Evolutionary conservation across 2,329 filamentous ascomycete genomes (phyloP), one percentile per base, ranked within the genome.

Genomic region (Septoria petroselini): DNA sequence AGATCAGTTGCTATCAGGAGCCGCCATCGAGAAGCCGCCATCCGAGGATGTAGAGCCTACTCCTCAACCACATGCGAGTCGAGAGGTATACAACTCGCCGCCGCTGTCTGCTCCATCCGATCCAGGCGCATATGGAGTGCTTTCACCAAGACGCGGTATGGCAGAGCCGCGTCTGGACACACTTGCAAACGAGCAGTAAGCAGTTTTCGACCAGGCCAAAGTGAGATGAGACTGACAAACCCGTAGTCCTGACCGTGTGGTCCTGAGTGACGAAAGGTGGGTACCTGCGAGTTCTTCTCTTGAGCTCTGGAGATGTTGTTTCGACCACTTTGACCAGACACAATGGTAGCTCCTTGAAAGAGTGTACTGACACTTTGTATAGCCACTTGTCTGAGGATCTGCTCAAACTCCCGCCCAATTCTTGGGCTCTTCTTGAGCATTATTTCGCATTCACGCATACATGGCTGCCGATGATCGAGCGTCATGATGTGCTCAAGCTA

Each of bases 381-480:
- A 33, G 12, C 9, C 23, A 27, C 23, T 5, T 9, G 23, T 27
- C 37, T 11, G 18, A 21, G 17, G 42, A 48, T 1, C 19, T 41
- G 12, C 41, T 59, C 3, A 39, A 65, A 33, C 69, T 85, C 0
- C 82, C 76, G 12, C 62, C 66, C 12, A 76, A 80, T 60, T 79
- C 76, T 62, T 82, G 75, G 71, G 73, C 76, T 2, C 73, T 90
- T 3, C 70, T 90, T 31, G 84, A 89, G 57, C 76, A 85, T 3
- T 90, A 88, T 64, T 86, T 88, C 52, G 80, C 84, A 1, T 88
- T 87, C 59, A 87, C 83, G 0, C 84, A 90, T 64, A 82, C 79
- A 45, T 91, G 86, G 86, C 75, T 91, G 19, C 86, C 86, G 0
- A 82, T 91, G 19, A 73, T 85, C 8, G 83, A 88, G 55, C 85